phyloP scores from a whole-genome alignment of 2,329 filamentous ascomycete species.

The Aspergillus sp. region DNA sequence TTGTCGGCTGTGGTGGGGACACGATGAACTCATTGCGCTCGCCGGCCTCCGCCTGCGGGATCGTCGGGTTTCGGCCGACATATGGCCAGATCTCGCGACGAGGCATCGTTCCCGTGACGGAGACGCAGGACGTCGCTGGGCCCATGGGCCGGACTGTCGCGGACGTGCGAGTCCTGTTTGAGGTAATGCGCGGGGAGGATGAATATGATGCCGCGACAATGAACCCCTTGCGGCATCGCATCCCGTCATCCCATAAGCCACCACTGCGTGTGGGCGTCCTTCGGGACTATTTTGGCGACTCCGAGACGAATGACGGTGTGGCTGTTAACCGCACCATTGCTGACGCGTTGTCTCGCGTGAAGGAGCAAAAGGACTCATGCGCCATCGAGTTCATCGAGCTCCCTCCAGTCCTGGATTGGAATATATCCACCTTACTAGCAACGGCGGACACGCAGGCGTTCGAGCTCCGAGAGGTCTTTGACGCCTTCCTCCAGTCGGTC shows the following conservation, averaged over 20 bases:
- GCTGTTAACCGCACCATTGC: conserved; percentile 57
- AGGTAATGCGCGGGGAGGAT: conserved; percentile 23
- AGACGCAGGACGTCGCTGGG: conserved; percentile 57
- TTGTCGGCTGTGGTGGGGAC: conserved; percentile 60
- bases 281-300: conserved; percentile 2
- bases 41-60: conserved; percentile 60
- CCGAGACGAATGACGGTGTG: neutral
- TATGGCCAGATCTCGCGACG: conserved; percentile 50
- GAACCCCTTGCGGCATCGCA: neutral
- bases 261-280: neutral
- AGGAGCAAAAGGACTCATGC: neutral
- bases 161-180: conserved; percentile 25
- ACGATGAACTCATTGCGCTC: conserved; percentile 63
- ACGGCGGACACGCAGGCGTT: conserved; percentile 60
- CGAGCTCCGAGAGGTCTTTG: conserved; percentile 58
- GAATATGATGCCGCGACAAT: neutral
- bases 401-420: conserved; percentile 13
- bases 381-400: conserved; percentile 1
- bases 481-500: conserved; percentile 53
- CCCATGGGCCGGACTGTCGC: conserved; percentile 52
- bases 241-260: neutral
- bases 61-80: conserved; percentile 61
- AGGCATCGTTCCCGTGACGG: conserved; percentile 57
- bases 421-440: conserved; percentile 32
- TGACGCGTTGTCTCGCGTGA: conserved; percentile 35